Conservation (phyloP, 2,329 filamentous ascomycete species). For the Fusarium liriodendri region DNA sequence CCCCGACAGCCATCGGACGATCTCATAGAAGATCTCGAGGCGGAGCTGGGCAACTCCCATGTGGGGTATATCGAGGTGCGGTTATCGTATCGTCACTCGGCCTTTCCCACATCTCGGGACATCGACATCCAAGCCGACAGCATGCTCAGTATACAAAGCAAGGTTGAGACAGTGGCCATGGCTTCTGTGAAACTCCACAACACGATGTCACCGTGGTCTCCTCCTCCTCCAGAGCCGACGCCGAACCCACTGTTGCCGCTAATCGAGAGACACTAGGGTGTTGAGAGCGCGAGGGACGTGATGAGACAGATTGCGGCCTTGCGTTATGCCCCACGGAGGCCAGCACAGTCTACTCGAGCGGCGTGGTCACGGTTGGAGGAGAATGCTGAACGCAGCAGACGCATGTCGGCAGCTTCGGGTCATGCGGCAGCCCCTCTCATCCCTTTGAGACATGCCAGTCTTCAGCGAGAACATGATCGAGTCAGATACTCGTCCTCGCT, state of each 20-base stretch:
- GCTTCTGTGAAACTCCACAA: constrained; percentile 63
- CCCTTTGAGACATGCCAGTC: constrained; percentile 39
- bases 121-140: constrained; percentile 46
- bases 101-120: constrained; percentile 56
- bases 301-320: constrained; percentile 49
- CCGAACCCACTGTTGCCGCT: constrained; percentile 57
- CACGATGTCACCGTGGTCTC: constrained; percentile 63
- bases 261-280: constrained; percentile 62
- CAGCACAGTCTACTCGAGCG: neutral
- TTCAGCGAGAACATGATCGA: constrained; percentile 14
- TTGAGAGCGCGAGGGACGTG: constrained; percentile 55
- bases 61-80: constrained; percentile 64
- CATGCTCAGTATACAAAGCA: constrained; percentile 57
- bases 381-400: neutral
- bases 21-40: constrained; percentile 69
- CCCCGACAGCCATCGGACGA: constrained; percentile 60
- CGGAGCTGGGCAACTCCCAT: constrained; percentile 61
- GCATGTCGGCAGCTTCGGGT: constrained; percentile 7
- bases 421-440: constrained; percentile 25
- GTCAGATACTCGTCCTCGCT: neutral
- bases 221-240: constrained; percentile 48
- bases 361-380: constrained; percentile 1
- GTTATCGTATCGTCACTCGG: constrained; percentile 67
- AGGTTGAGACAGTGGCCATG: constrained; percentile 63
- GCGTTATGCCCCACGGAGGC: constrained; percentile 14